Evolutionary conservation across 345 rosid species (phyloP), one percentile per base, ranked within the genome.

Genomic region (Populus tremula): DNA sequence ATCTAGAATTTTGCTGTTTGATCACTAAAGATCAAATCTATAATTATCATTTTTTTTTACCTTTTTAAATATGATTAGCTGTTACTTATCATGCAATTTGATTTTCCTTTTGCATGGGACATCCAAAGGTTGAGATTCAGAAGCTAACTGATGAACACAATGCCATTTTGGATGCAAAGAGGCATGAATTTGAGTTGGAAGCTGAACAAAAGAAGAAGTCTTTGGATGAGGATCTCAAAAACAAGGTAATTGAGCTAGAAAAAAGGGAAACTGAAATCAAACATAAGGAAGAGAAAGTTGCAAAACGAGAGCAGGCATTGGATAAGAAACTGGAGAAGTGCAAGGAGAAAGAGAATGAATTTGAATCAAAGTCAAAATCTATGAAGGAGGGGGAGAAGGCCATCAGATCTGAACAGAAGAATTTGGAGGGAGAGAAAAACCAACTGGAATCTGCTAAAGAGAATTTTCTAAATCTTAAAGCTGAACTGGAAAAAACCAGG

Each of bases 221-320:
- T 74, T 41, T 91, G 41, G 91, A 96, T 62, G 94, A 87, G 68
- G 91, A 90, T 50, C 76, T 92, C 78, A 93, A 83, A 85, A 87
- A 86, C 86, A 93, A 86, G 84, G 87, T 87, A 77, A 43, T 69
- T 64, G 97, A 93, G 71, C 79, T 96, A 74, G 93, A 91, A 85
- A 93, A 91, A 86, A 88, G 88, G 85, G 98, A 90, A 84, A 87
- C 87, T 81, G 99, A 93, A 80, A 84, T 92, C 79, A 89, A 88
- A 75, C 99, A 96, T 76, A 77, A 69, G 89, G 94, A 96, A 83
- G 96, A 93, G 83, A 96, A 96, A 86, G 74, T 90, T 79, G 83
- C 83, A 2, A 96, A 91, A 83, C 86, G 93, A 75, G 98, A 96
- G 85, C 90, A 84, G 50, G 89, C 93, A 7, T 65, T 93, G 82